These are phyloP conservation scores for Euphrasia arctica DNA, from an alignment of 305 asterid genomes.

Conservation along the genomic window DNA sequence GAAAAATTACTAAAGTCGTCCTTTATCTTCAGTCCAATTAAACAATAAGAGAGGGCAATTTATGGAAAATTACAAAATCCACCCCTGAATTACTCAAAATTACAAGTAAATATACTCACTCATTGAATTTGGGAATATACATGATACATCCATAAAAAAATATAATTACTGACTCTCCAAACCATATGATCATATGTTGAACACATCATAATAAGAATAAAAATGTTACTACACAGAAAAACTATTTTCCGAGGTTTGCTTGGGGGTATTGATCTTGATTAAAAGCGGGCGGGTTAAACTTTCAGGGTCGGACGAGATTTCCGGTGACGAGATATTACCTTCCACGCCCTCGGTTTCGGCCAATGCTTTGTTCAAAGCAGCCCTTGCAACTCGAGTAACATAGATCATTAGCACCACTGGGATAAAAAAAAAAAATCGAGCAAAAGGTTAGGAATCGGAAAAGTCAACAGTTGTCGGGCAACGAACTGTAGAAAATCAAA, in stretches of 20 bases:
- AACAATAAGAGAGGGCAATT: too few species aligned
- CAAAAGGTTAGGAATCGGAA: neutral
- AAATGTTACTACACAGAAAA: neutral
- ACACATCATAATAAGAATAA: neutral
- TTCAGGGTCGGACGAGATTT: slow-evolving; percentile 16
- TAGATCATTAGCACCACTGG: slow-evolving; percentile 61
- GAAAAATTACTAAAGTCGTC: neutral
- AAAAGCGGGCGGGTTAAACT: slow-evolving; percentile 45
- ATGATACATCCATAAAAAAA: too few species aligned
- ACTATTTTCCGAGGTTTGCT: slow-evolving; percentile 29
- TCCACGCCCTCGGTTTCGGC: slow-evolving; percentile 64
- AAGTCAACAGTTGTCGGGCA: neutral
- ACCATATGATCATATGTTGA: neutral
- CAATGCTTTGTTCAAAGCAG: slow-evolving; percentile 75
- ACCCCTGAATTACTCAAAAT: too few species aligned
- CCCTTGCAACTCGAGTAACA: slow-evolving; percentile 73
- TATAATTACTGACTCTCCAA: neutral
- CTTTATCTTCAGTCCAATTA: neutral
- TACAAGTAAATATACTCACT: too few species aligned
- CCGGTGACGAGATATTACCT: slow-evolving; percentile 29
- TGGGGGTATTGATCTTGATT: slow-evolving; percentile 34
- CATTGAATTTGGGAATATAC: neutral
- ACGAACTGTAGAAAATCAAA: neutral
- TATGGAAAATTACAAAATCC: too few species aligned
- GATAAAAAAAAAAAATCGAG: slow-evolving; percentile 8